These are phyloP conservation scores for Scenedesmus sp. DNA, from an alignment of 163 green algal species.

Conservation along the genomic window DNA sequence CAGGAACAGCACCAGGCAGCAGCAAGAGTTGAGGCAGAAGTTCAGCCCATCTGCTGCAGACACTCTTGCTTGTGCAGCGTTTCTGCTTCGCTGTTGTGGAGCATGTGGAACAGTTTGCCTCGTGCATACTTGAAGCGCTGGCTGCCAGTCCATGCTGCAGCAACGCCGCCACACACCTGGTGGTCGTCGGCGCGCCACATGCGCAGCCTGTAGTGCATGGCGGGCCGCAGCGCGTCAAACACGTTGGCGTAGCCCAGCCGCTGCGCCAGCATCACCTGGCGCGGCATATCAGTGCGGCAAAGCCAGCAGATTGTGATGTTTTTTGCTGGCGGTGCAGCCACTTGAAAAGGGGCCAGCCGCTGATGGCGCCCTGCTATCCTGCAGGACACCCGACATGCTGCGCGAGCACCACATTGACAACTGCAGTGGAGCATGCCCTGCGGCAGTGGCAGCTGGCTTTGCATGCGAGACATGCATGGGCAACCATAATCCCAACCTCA, in stretches of 20 bases:
- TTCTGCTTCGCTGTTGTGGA: no score
- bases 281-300: not conserved
- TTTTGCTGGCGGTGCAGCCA: no score
- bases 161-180: constrained; percentile 34
- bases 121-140: not conserved
- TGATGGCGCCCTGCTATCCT: not conserved
- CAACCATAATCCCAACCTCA: not conserved
- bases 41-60: not conserved
- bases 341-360: no score
- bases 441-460: no score
- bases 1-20: not conserved
- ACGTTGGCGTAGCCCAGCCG: constrained; percentile 70
- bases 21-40: not conserved
- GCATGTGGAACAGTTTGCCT: no score
- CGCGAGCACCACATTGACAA: no score
- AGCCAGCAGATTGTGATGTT: no score
- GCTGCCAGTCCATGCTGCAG: not conserved
- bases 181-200: constrained; percentile 68
- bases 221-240: constrained; percentile 59
- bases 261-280: constrained; percentile 65
- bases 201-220: constrained; percentile 69
- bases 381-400: not conserved
- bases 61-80: not conserved
- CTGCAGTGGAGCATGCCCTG: no score
- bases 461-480: no score